Percentiles rank a stretch among this genome's conserved stretches.
Conservation (phyloP, 768 basidiomycete genomes). For the Termitomyces sp. region DNA sequence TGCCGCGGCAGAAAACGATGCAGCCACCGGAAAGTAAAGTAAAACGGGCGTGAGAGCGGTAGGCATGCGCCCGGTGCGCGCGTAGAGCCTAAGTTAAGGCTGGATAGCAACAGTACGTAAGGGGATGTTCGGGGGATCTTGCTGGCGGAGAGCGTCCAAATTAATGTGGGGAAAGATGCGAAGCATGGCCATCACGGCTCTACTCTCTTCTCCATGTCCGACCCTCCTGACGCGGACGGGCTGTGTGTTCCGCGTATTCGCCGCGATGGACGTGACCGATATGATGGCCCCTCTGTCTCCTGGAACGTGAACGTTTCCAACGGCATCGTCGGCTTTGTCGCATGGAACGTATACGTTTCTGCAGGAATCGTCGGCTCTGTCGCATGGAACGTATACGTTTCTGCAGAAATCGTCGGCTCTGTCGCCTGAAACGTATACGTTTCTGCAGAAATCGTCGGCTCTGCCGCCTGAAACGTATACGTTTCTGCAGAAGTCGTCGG, state of each 20-base stretch:
- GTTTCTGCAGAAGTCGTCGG: constrained; percentile 20
- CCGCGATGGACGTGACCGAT: constrained; percentile 10
- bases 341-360: constrained; percentile 23
- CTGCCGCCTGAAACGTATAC: constrained; percentile 23
- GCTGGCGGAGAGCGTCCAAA: constrained; percentile 27
- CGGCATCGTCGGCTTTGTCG: constrained; percentile 18
- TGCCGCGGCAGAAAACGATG: constrained; percentile 3
- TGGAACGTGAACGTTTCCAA: constrained; percentile 24
- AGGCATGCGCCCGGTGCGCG: constrained; percentile 43
- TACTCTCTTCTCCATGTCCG: constrained; percentile 24
- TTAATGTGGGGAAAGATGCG: constrained; percentile 36
- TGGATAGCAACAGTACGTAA: constrained; percentile 53
- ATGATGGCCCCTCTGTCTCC: constrained; percentile 13
- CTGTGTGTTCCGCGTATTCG: constrained; percentile 17
- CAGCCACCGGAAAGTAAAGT: constrained; percentile 25
- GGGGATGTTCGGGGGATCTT: constrained; percentile 32
- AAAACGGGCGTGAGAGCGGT: constrained; percentile 41
- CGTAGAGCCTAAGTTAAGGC: constrained; percentile 39
- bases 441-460: constrained; percentile 20
- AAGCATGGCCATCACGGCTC: constrained; percentile 15
- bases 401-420: constrained; percentile 23
- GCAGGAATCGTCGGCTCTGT: constrained; percentile 20
- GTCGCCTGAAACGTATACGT: constrained; percentile 19
- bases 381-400: constrained; percentile 23
- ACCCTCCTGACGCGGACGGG: constrained; percentile 28